These are phyloP conservation scores for Oropetium thomaeum DNA, from an alignment of 176 grass and related monocot species.

Conservation along the genomic window DNA sequence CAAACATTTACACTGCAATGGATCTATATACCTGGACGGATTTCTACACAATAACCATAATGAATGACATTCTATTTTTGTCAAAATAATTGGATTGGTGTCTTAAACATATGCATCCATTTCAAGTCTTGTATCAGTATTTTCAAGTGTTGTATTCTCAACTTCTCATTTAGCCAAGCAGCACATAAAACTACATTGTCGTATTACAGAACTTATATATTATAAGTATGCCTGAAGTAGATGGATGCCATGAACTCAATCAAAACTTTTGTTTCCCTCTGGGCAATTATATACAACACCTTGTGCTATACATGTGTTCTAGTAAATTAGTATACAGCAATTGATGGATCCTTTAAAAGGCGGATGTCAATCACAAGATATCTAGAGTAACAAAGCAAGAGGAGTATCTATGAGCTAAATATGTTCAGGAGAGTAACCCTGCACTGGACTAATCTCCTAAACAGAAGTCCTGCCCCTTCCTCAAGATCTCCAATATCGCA, in stretches of 20 bases:
- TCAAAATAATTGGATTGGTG: not conserved
- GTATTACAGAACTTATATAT: not conserved
- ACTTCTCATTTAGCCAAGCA: not conserved
- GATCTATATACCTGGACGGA: not conserved
- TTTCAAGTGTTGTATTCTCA: slow-evolving; percentile 2
- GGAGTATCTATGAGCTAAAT: slow-evolving; percentile 32
- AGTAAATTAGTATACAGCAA: not conserved
- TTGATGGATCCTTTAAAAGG: slow-evolving; percentile 33
- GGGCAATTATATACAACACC: slow-evolving; percentile 13
- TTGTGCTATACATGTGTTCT: slow-evolving; percentile 9
- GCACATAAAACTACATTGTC: not conserved
- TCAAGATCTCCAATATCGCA: slow-evolving; percentile 36
- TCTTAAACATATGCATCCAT: slow-evolving; percentile 12
- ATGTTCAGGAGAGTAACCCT: slow-evolving; percentile 57
- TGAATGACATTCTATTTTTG: not conserved
- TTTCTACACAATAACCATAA: not conserved
- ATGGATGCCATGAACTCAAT: not conserved
- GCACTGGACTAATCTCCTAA: slow-evolving; percentile 52
- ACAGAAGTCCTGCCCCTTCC: slow-evolving; percentile 44
- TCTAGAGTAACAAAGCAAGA: not conserved
- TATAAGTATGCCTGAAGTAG: not conserved
- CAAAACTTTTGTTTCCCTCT: slow-evolving; percentile 40
- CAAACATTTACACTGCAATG: slow-evolving; percentile 15
- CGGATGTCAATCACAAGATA: slow-evolving; percentile 35
- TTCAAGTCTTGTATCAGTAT: not conserved